Evolutionary conservation across 805 yeast genomes (phyloP), one percentile per base, ranked within the genome.

Genomic region (Maudiozyma pseudohumilis): DNA sequence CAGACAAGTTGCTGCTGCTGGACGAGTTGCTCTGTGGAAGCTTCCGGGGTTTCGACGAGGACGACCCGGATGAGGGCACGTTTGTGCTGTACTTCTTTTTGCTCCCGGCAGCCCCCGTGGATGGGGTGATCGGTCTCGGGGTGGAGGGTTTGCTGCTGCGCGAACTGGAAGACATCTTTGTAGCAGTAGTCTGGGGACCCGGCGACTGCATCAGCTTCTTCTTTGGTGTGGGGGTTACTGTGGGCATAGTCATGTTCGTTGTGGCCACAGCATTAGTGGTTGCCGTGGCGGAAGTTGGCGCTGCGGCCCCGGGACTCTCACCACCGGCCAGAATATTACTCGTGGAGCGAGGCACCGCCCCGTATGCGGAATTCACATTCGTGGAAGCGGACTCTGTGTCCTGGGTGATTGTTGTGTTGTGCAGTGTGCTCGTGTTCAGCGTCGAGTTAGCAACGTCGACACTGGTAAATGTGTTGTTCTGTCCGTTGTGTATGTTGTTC

Each of bases 331-430:
- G 16, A 11, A 23, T 21, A 23, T 23, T 23, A 16, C 22, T 8
- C 6, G 23, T 11, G n/a, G n/a, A 11, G 10, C 26, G n/a, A 24
- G 26, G n/a, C n/a, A 11, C n/a, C n/a, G 26, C n/a, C 10, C 10
- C 10, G n/a, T 15, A 13, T 13, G 9, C 15, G 15, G 4, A 13
- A 27, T 32, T 23, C 8, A 24, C 16, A 26, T 25, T 24, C 19
- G 27, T 34, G 25, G 29, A 23, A 19, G 36, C 15, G n/a, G 36
- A 34, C 15, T 18, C 36, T 5, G 21, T 27, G 21, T 34, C 36
- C n/a, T 34, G 23, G n/a, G 21, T 27, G 27, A 34, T 20, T 9
- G 31, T 36, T n/a, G 39, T 36, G 15, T 29, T 36, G 20, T 29
- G 29, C n/a, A 30, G 21, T n/a, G 17, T 24, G 6, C 3, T 32